phyloP scores from a whole-genome alignment of 1,284 basidiomycete genomes.

The Malassezia arunalokei region DNA sequence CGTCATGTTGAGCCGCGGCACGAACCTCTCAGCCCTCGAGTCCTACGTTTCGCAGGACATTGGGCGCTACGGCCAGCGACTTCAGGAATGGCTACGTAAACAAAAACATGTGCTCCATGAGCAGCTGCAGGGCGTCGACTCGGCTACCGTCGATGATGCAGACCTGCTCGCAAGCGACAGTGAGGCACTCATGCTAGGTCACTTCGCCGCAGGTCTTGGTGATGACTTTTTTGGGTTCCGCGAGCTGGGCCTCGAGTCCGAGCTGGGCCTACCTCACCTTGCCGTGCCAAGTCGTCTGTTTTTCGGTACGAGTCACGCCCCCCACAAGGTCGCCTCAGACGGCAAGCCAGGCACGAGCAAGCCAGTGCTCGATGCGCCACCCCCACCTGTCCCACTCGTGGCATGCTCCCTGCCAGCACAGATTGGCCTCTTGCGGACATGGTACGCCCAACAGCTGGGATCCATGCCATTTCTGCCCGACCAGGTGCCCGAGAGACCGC shows the following conservation, averaged over 20 bases:
- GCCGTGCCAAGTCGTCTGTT: constrained; percentile 67
- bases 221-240: constrained; percentile 86
- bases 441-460: constrained; percentile 49
- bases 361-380: constrained; percentile 61
- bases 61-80: constrained; percentile 62
- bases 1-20: constrained; percentile 70
- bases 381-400: constrained; percentile 62
- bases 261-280: constrained; percentile 67
- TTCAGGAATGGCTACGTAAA: constrained; percentile 72
- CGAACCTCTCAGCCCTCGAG: constrained; percentile 64
- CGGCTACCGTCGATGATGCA: constrained; percentile 52
- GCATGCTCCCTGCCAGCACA: constrained; percentile 59
- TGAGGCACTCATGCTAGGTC: constrained; percentile 60
- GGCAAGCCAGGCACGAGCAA: not conserved
- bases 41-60: constrained; percentile 81
- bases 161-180: constrained; percentile 71
- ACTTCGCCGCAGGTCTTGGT: constrained; percentile 73
- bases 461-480: constrained; percentile 25
- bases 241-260: constrained; percentile 75
- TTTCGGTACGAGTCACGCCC: constrained; percentile 52
- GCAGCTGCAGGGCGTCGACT: constrained; percentile 50
- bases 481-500: constrained; percentile 31
- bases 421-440: constrained; percentile 70
- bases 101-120: constrained; percentile 69
- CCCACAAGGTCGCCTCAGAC: not conserved